Evolutionary conservation across 352 stramenopile species (phyloP), one percentile per base, ranked within the genome.

Genomic region (Phytophthora boehmeriae): DNA sequence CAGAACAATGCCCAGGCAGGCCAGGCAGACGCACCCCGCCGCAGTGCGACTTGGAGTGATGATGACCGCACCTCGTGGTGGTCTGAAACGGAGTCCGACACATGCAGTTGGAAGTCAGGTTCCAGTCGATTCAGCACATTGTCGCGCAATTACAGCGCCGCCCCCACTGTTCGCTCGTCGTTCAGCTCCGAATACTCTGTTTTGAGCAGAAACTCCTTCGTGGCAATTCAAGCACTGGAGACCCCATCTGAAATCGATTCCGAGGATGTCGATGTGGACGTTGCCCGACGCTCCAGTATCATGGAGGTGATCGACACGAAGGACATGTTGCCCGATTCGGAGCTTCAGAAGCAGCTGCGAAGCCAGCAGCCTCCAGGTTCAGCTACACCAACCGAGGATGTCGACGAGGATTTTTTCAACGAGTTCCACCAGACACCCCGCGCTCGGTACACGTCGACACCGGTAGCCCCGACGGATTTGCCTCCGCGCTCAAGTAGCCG

Each of bases 221-320:
- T 77, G 28, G 54, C 60, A n/a, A 30, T 73, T 44, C 55, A 72
- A 13, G 69, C 68, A 25, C 20, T 73, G 22, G 47, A 59, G 38
- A 53, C 59, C 36, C 41, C 59, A 4, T 47, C 35, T 25, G 59
- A 77, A 22, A 41, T 63, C 10, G 52, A 66, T 6, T 28, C 30
- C 0, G 57, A 71, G 19, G 43, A 28, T 4, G 14, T 51, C 16
- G 62, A 75, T 9, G 59, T 70, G 38, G 58, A 54, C 4, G 52
- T 69, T 27, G 49, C 60, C 44, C 60, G 71, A 41, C 68, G 71
- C 52, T 77, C 68, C 45, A 73, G 65, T 57, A 75, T 76, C 28
- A 65, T 77, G 17, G 71, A 80, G 44, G 61, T 75, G 28, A 68
- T 80, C 52, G 71, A 80, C 54, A 79, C 71, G 14, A 68, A 75